These are phyloP conservation scores for Agaricus bisporus DNA, from an alignment of 768 basidiomycete species.

Conservation along the genomic window DNA sequence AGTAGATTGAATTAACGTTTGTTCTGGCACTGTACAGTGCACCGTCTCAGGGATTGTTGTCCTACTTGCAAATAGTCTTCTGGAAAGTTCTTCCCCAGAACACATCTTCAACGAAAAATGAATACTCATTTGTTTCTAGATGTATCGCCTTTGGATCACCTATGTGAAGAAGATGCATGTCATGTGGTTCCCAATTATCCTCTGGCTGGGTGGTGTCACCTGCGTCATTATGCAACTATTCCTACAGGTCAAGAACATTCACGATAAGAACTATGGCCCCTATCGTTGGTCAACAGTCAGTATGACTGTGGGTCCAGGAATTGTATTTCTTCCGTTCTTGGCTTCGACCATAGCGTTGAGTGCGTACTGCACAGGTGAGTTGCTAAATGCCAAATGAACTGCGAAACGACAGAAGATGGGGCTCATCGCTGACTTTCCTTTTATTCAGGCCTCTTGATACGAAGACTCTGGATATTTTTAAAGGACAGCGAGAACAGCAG, in stretches of 20 bases:
- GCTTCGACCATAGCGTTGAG: constrained; percentile 9
- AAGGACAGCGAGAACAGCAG: background rate
- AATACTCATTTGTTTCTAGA: background rate
- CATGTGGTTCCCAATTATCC: constrained; percentile 2
- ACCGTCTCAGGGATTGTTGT: background rate
- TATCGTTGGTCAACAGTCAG: background rate
- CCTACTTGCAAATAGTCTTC: background rate
- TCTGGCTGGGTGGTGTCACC: constrained; percentile 8
- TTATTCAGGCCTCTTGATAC: background rate
- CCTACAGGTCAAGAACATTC: constrained; percentile 2
- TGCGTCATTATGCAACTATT: constrained; percentile 3
- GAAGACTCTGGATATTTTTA: background rate
- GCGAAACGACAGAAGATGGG: background rate
- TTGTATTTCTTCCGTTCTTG: constrained; percentile 10
- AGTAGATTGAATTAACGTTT: background rate
- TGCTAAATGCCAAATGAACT: no score
- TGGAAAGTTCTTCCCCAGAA: background rate
- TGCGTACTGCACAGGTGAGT: constrained; percentile 7
- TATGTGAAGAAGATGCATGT: background rate
- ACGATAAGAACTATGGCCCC: background rate
- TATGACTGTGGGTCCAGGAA: constrained; percentile 7
- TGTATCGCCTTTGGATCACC: constrained; percentile 9
- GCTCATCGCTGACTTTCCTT: background rate
- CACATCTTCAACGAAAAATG: background rate
- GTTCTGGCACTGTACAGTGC: background rate